Evolutionary conservation across 2,329 filamentous ascomycete species (phyloP).

Genomic region (Colletotrichum musae): DNA sequence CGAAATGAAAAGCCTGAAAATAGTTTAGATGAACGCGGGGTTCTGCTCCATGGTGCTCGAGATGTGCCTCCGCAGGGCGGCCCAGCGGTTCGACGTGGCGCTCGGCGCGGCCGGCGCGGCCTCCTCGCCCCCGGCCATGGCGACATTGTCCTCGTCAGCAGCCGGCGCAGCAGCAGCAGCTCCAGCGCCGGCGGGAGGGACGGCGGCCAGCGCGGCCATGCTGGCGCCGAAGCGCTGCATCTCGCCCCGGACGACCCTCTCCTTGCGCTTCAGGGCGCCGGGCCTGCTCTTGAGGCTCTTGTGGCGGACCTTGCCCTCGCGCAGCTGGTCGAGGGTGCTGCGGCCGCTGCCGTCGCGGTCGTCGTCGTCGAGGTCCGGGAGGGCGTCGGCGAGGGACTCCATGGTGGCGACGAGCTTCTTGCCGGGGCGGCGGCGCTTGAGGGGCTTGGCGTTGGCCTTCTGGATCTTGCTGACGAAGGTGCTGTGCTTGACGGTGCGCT

Average conservation of each 20-base stretch:
- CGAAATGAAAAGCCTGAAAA: background rate
- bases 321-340: conserved; percentile 52
- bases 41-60: conserved; percentile 92
- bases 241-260: conserved; percentile 84
- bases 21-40: conserved; percentile 72
- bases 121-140: conserved; percentile 35
- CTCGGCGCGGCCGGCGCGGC: conserved; percentile 7
- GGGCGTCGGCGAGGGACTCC: conserved; percentile 82
- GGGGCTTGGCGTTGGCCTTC: conserved; percentile 60
- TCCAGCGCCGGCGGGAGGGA: conserved; percentile 42
- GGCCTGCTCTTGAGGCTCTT: conserved; percentile 82
- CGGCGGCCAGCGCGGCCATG: conserved; percentile 78
- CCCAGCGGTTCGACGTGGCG: conserved; percentile 77
- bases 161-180: conserved; percentile 37
- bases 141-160: conserved; percentile 41
- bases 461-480: conserved; percentile 81
- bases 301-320: conserved; percentile 76
- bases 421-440: conserved; percentile 76
- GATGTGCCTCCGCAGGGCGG: conserved; percentile 86
- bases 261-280: conserved; percentile 87
- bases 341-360: conserved; percentile 51
- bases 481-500: conserved; percentile 85
- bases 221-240: conserved; percentile 88
- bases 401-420: conserved; percentile 86
- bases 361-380: conserved; percentile 74